Conservation (phyloP, 2,329 filamentous ascomycete genomes). For the Hypoxylon sp. region DNA sequence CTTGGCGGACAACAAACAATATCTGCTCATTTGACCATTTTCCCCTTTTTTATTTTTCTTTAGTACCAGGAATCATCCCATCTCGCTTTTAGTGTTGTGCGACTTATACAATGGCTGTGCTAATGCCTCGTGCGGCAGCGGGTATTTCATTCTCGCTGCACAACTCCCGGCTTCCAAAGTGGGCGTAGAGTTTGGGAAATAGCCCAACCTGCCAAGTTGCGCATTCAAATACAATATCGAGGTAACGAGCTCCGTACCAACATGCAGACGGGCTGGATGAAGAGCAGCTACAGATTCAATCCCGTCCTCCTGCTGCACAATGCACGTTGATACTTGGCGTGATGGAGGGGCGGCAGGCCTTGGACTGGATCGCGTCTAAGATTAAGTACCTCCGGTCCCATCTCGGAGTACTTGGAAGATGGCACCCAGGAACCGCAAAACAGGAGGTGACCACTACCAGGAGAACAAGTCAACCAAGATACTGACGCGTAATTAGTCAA, state of each 20-base stretch:
- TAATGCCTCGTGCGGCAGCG: constrained; percentile 27
- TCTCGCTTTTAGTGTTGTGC: constrained; percentile 31
- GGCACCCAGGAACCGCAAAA: constrained; percentile 29
- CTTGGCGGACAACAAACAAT: constrained; percentile 18
- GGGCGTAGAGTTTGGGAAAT: constrained; percentile 11
- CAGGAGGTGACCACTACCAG: constrained; percentile 27
- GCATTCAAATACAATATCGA: constrained; percentile 24
- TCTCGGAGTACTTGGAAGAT: constrained; percentile 32
- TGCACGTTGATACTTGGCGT: constrained; percentile 34
- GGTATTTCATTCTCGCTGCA: constrained; percentile 30
- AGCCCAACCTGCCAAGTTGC: constrained; percentile 13
- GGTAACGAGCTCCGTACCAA: constrained; percentile 25
- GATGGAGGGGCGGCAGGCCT: constrained; percentile 32
- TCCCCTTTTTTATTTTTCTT: constrained; percentile 15
- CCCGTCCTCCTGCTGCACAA: constrained; percentile 29
- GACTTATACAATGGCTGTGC: constrained; percentile 35
- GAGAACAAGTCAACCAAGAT: constrained; percentile 35
- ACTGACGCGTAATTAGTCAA: constrained; percentile 38
- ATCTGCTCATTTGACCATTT: constrained; percentile 18
- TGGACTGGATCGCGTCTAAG: constrained; percentile 30
- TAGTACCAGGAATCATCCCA: constrained; percentile 29
- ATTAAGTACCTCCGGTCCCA: constrained; percentile 37
- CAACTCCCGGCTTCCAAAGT: constrained; percentile 41
- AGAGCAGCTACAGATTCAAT: constrained; percentile 23
- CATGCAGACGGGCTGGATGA: constrained; percentile 34